These are phyloP conservation scores for Musa acuminata DNA, from an alignment of 176 grass and related monocot species.

Conservation along the genomic window DNA sequence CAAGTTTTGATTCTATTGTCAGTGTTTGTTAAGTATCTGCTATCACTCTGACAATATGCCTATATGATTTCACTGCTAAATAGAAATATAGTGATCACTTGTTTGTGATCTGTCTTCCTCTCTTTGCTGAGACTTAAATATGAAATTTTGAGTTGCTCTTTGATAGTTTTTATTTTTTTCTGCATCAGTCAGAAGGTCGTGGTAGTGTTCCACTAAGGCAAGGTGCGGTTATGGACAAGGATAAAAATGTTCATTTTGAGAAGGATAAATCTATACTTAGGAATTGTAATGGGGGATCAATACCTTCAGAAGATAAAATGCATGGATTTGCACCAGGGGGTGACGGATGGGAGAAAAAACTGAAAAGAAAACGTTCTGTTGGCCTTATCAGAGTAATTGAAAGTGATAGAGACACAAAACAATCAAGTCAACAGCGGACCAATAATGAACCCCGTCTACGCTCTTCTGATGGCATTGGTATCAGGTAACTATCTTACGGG, in stretches of 20 bases:
- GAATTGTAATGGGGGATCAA: conserved; percentile 26
- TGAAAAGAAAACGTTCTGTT: conserved; percentile 61
- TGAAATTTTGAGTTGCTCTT: background rate
- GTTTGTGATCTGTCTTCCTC: background rate
- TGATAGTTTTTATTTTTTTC: background rate
- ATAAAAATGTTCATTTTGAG: conserved; percentile 33
- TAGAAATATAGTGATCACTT: background rate
- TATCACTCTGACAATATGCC: background rate
- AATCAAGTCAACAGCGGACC: conserved; percentile 27
- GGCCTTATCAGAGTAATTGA: conserved; percentile 57
- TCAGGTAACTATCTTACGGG: conserved; percentile 22
- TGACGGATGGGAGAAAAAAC: conserved; percentile 72
- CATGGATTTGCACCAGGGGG: conserved; percentile 42
- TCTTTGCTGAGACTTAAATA: background rate
- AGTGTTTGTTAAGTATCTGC: background rate
- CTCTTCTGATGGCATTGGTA: conserved; percentile 28
- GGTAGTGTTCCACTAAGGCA: conserved; percentile 35
- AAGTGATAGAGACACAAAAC: conserved; percentile 43
- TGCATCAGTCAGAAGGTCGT: conserved; percentile 56
- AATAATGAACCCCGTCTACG: conserved; percentile 31
- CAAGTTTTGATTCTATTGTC: background rate
- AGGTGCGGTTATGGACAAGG: conserved; percentile 47
- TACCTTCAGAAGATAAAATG: conserved; percentile 52
- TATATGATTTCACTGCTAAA: background rate
- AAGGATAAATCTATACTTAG: conserved; percentile 23